Evolutionary conservation across 108 stramenopile species (phyloP).

Genomic region (Fistulifera pelliculosa): DNA sequence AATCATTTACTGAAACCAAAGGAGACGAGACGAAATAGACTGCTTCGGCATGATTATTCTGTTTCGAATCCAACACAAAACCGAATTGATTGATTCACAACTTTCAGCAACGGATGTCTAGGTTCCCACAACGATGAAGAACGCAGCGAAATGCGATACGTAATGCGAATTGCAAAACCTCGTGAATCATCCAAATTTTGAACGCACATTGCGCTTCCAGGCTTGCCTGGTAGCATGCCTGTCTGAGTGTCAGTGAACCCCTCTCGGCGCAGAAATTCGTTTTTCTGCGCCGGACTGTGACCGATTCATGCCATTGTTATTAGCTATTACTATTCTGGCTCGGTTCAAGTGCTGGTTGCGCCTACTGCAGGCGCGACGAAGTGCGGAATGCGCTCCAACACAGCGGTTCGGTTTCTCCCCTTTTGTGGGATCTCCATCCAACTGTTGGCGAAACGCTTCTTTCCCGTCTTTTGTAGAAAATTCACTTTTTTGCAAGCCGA

Average conservation of each 20-base stretch:
- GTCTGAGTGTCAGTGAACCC: constrained; percentile 83
- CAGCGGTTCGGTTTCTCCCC: neutral
- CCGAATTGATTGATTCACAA: constrained; percentile 39
- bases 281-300: neutral
- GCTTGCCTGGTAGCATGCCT: constrained; percentile 79
- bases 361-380: neutral
- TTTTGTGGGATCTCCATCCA: neutral
- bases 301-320: neutral
- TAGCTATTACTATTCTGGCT: neutral
- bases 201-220: constrained; percentile 94
- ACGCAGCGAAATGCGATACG: constrained; percentile 98
- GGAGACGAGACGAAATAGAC: neutral
- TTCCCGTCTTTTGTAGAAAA: constrained; percentile 14
- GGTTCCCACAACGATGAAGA: constrained; percentile 98
- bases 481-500: neutral
- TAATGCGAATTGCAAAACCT: constrained; percentile 94
- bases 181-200: constrained; percentile 94
- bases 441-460: neutral
- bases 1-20: neutral
- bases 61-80: too few relatives aligned
- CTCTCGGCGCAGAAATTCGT: constrained; percentile 36
- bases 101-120: constrained; percentile 97
- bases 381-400: neutral
- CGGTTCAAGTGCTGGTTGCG: constrained; percentile 1
- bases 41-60: neutral